These are phyloP conservation scores for Lophiostoma macrostomum DNA, from an alignment of 495 filamentous ascomycete species.

Conservation along the genomic window DNA sequence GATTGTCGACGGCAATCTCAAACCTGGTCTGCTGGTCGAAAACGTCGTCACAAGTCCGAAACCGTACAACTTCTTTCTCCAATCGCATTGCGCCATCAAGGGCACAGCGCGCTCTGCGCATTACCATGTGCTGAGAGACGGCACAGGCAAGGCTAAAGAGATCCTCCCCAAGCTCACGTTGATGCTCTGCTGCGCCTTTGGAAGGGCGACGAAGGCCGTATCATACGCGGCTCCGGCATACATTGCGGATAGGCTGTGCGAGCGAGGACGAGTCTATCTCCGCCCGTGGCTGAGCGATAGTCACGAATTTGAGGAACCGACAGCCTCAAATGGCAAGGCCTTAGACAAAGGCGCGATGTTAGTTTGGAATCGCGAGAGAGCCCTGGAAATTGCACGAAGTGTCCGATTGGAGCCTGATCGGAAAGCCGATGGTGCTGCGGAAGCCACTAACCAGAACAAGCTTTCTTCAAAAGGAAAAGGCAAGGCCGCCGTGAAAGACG, in stretches of 20 bases:
- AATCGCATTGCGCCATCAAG: conserved; percentile 4
- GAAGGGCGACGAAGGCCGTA: neutral
- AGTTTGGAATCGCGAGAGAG: neutral
- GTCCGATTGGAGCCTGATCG: neutral
- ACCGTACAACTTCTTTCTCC: conserved; percentile 14
- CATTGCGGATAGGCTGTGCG: conserved; percentile 1
- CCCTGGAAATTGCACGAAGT: neutral
- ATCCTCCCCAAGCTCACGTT: neutral
- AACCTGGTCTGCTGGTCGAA: conserved; percentile 9
- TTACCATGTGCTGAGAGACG: conserved; percentile 7
- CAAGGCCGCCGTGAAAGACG: neutral
- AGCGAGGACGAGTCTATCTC: neutral
- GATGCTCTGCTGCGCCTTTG: neutral
- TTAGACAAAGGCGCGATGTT: neutral
- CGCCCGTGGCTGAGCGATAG: neutral
- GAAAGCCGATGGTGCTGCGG: too few relatives aligned
- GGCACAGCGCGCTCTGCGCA: conserved; percentile 6
- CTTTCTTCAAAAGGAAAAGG: neutral
- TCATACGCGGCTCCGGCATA: conserved; percentile 3
- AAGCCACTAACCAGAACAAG: too few relatives aligned
- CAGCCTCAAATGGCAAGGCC: neutral
- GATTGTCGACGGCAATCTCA: conserved; percentile 4
- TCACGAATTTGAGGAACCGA: too few relatives aligned
- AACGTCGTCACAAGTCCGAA: neutral
- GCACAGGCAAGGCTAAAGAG: too few relatives aligned